Conservation (phyloP, 1,284 basidiomycete species). For the Heliocybe sulcata region DNA sequence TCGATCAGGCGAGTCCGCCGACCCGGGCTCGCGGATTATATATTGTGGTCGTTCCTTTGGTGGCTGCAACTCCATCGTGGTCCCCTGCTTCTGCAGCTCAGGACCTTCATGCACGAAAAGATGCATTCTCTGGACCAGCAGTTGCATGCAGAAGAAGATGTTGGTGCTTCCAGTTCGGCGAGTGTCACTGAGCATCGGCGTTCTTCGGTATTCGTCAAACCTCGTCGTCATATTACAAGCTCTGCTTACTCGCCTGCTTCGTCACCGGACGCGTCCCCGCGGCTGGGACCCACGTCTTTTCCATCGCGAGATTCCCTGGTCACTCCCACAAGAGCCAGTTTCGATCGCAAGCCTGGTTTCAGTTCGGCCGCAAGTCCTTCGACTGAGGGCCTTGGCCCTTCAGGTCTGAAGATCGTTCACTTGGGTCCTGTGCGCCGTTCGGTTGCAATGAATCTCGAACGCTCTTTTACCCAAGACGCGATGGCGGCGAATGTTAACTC, state of each 20-base stretch:
- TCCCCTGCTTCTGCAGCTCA: constrained; percentile 60
- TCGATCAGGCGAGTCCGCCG: constrained; percentile 14
- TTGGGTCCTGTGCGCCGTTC: constrained; percentile 43
- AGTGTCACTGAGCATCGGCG: constrained; percentile 32
- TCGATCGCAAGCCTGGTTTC: neutral
- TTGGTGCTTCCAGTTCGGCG: constrained; percentile 10
- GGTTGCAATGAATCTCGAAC: constrained; percentile 20
- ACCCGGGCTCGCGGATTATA: constrained; percentile 64
- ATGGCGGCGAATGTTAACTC: constrained; percentile 12
- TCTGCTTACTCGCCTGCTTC: constrained; percentile 21
- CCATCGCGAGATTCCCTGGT: constrained; percentile 7
- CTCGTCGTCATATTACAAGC: constrained; percentile 33
- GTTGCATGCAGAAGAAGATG: constrained; percentile 27
- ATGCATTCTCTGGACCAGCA: constrained; percentile 42
- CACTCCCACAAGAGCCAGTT: constrained; percentile 7
- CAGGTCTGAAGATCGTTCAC: constrained; percentile 49
- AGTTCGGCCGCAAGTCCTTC: neutral
- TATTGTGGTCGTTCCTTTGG: constrained; percentile 69
- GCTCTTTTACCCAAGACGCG: constrained; percentile 1
- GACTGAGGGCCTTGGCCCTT: neutral
- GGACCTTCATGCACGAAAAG: constrained; percentile 57
- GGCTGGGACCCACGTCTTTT: constrained; percentile 23
- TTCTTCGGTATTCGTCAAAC: constrained; percentile 37
- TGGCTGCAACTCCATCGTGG: constrained; percentile 55
- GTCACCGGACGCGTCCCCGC: constrained; percentile 46